Base-by-base conservation (phyloP, 331 rosid species). In the Acacia concinna region DNA sequence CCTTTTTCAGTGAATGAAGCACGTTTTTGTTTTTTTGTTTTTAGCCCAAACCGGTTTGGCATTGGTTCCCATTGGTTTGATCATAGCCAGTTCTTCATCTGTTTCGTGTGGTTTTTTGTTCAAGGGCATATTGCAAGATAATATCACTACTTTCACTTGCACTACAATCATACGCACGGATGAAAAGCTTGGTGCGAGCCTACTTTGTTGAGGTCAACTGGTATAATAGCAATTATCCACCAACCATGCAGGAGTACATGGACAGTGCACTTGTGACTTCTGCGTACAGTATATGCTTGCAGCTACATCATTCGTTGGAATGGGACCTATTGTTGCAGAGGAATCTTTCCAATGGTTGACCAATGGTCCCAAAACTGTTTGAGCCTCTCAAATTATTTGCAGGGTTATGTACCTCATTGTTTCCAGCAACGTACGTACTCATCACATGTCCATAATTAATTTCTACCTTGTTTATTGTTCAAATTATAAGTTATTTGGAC, bases 201-300 rank as follows among this genome's bases (percentile, higher is more conserved):
- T 83, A 80, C 75, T 74, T 79, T 1, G 34, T 52, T 0, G 94
- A 90, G 47, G 88, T 82, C 4, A 64, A 64, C 31, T 84, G 87
- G 89, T 14, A 81, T 13, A 65, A 81, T 17, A 18, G 76, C 6
- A 57, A 83, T 2, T 46, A 81, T 7, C 77, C 28, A 25, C 90
- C 90, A 34, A 80, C 82, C 2, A 3, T 78, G 12, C 85, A 82
- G 1, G 90, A 87, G 9, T 82, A 87, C 68, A 60, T 87, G 79
- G 2, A 8, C 5, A 21, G 73, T 4, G 78, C 81, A 66, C 2
- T 7, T 4, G 18, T 78, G 4, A 2, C 82, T 23, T 11, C 5
- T 63, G 83, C 1, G n/a, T 79, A 76, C 11, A 8, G 13, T n/a
- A n/a, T 2, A 6, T 76, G 70, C 1, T 79, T 1, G 12, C 44